These are phyloP conservation scores for Tulasnella sp. DNA, from an alignment of 768 basidiomycete genomes.

Conservation along the genomic window DNA sequence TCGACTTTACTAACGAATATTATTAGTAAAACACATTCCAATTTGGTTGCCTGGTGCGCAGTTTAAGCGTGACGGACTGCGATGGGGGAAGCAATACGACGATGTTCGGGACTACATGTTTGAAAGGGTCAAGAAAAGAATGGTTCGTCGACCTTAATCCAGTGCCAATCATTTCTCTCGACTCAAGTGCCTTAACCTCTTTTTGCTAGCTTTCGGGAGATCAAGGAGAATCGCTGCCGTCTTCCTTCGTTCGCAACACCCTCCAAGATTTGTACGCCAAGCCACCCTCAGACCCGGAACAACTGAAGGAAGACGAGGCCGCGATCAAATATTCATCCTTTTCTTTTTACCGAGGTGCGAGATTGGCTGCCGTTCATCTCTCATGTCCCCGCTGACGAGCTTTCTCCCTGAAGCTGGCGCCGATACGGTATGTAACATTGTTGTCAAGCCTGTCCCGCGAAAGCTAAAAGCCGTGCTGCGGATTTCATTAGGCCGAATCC, in stretches of 20 bases:
- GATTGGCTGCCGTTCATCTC: not conserved
- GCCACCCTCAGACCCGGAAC: not conserved
- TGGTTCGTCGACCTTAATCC: not conserved
- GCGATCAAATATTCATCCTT: not conserved
- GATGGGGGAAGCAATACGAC: not conserved
- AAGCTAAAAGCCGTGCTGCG: not conserved
- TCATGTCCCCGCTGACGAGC: not conserved
- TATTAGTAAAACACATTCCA: constrained; percentile 13
- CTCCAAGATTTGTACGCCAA: not conserved
- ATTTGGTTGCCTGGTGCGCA: constrained; percentile 19
- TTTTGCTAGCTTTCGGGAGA: not conserved
- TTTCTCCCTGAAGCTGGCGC: not conserved
- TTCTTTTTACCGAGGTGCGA: not conserved
- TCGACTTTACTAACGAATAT: not conserved
- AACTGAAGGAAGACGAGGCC: not conserved
- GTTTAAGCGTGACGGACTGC: constrained; percentile 14
- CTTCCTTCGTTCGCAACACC: not conserved
- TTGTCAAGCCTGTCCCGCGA: not conserved
- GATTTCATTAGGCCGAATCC: constrained; percentile 11
- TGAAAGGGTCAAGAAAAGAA: not conserved
- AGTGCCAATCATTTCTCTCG: not conserved
- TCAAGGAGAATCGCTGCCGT: not conserved
- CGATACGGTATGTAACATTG: not conserved
- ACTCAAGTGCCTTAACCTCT: not conserved
- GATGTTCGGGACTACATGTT: not conserved